phyloP scores from a whole-genome alignment of 108 stramenopile species.

The Fragilariopsis cylindrus region DNA sequence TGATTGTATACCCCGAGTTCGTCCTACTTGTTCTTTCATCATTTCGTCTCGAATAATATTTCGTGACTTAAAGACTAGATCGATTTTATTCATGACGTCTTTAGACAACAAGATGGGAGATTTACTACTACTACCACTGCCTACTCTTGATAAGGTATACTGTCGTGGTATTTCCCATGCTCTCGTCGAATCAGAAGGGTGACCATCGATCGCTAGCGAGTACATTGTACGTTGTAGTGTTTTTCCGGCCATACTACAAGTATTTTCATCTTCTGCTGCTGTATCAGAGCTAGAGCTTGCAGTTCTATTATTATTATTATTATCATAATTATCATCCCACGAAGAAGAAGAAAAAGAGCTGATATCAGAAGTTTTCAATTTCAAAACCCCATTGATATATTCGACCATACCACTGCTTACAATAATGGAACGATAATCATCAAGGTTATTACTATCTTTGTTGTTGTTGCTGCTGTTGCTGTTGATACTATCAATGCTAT shows the following conservation, averaged over 20 bases:
- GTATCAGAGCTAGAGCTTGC: too few relatives aligned
- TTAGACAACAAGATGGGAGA: background rate
- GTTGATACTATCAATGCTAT: too few relatives aligned
- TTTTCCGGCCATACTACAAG: constrained; percentile 20
- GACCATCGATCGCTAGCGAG: constrained; percentile 22
- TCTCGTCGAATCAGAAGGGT: constrained; percentile 26
- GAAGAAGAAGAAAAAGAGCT: background rate
- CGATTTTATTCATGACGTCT: background rate
- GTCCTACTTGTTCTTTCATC: background rate
- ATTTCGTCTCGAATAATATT: background rate
- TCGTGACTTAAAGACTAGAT: background rate
- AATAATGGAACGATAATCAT: background rate
- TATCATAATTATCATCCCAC: background rate
- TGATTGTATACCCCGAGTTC: background rate
- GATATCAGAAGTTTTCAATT: background rate
- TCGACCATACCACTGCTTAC: constrained; percentile 11
- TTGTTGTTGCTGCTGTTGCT: constrained; percentile 1
- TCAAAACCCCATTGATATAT: constrained; percentile 1
- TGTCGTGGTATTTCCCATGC: constrained; percentile 49
- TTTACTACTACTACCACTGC: background rate
- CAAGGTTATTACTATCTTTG: background rate
- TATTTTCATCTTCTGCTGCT: background rate
- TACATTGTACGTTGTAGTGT: constrained; percentile 28
- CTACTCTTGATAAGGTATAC: background rate
- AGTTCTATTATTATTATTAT: background rate